Evolutionary conservation across 2,329 filamentous ascomycete species (phyloP).

Genomic region (Pyricularia pennisetigena): DNA sequence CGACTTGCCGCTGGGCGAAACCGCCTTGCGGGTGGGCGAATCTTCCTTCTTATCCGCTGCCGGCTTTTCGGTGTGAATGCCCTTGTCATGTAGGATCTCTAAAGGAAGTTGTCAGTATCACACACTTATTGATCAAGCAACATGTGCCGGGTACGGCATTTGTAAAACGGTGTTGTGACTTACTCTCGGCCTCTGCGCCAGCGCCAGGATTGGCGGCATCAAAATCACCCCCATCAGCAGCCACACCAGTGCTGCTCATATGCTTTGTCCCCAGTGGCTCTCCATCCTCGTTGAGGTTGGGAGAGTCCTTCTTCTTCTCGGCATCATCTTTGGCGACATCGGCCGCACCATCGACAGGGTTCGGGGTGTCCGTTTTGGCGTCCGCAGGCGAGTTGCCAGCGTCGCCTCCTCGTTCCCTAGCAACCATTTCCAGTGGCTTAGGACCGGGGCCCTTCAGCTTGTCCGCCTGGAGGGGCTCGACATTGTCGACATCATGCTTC

Average conservation of each 20-base stretch:
- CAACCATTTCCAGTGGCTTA: constrained; percentile 27
- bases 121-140: not conserved
- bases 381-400: constrained; percentile 13
- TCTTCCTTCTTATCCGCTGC: constrained; percentile 11
- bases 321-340: constrained; percentile 12
- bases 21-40: constrained; percentile 9
- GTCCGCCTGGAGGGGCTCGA: constrained; percentile 20
- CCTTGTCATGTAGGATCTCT: constrained; percentile 45
- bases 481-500: constrained; percentile 25
- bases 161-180: constrained; percentile 17
- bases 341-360: constrained; percentile 11
- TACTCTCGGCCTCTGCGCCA: constrained; percentile 56
- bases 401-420: constrained; percentile 21
- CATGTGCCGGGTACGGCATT: not conserved
- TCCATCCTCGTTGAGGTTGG: constrained; percentile 11
- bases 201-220: constrained; percentile 55
- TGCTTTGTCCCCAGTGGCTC: constrained; percentile 46
- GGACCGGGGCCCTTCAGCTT: constrained; percentile 32
- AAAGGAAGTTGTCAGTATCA: not conserved
- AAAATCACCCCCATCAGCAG: constrained; percentile 58
- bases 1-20: constrained; percentile 14
- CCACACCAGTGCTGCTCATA: constrained; percentile 46
- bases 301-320: constrained; percentile 19
- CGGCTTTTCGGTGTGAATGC: constrained; percentile 24
- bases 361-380: not conserved